Evolutionary conservation across 2,329 filamentous ascomycete genomes (phyloP).

Genomic region (Blumeria graminis): DNA sequence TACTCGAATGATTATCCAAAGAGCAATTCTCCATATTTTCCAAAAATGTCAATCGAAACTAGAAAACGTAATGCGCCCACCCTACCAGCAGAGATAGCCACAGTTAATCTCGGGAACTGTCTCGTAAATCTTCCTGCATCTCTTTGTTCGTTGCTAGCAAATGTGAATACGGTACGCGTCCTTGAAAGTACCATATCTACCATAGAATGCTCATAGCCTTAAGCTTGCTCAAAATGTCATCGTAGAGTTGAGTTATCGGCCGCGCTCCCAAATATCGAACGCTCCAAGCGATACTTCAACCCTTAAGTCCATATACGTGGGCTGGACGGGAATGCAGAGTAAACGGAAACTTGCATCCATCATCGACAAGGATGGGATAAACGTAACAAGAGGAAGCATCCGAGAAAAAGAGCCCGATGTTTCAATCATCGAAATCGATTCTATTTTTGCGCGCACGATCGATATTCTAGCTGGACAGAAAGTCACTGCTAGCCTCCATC

Average conservation of each 20-base stretch:
- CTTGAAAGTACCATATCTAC: background rate
- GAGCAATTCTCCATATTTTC: too few relatives aligned
- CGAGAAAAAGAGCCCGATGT: conserved; percentile 48
- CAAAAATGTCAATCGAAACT: conserved; percentile 8
- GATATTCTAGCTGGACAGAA: conserved; percentile 65
- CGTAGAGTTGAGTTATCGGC: conserved; percentile 65
- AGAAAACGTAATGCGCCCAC: conserved; percentile 27
- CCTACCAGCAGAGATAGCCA: conserved; percentile 57
- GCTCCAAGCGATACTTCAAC: conserved; percentile 23
- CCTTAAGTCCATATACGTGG: conserved; percentile 57
- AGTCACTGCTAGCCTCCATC: conserved; percentile 45
- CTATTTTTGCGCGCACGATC: conserved; percentile 53
- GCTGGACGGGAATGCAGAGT: conserved; percentile 96
- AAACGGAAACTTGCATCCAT: conserved; percentile 56
- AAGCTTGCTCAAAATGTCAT: conserved; percentile 88
- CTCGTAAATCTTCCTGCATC: conserved; percentile 76
- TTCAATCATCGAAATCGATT: conserved; percentile 63
- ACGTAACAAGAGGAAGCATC: conserved; percentile 28
- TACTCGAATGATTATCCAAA: too few relatives aligned
- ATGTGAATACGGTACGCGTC: conserved; percentile 58
- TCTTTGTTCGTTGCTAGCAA: conserved; percentile 63
- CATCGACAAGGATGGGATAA: conserved; percentile 50
- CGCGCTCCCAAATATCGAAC: conserved; percentile 23
- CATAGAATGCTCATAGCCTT: conserved; percentile 3
- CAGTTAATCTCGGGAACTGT: conserved; percentile 80